Conservation (phyloP, 2,329 filamentous ascomycete species). For the Fusarium luffae region DNA sequence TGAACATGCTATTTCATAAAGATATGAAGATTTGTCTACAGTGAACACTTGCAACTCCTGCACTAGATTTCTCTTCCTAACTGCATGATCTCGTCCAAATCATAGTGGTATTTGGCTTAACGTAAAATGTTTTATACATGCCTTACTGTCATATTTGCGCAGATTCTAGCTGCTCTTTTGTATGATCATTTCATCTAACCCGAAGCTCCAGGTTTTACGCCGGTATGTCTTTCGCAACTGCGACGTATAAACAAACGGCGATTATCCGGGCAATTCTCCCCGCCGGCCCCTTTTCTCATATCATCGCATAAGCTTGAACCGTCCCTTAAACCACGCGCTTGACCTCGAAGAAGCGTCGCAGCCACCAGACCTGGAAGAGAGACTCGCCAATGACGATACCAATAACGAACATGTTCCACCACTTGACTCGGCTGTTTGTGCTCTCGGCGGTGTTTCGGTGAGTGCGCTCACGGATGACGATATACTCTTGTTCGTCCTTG, state of each 20-base stretch:
- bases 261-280: slow-evolving; percentile 8
- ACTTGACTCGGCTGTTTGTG: slow-evolving; percentile 97
- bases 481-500: slow-evolving; percentile 98
- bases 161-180: slow-evolving; percentile 28
- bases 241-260: slow-evolving; percentile 32
- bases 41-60: neutral
- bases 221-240: slow-evolving; percentile 27
- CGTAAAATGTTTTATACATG: slow-evolving; percentile 38
- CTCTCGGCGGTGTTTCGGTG: slow-evolving; percentile 99
- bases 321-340: slow-evolving; percentile 69
- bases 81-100: neutral
- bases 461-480: slow-evolving; percentile 92
- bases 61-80: neutral
- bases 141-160: slow-evolving; percentile 37
- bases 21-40: neutral
- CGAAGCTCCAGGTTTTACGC: slow-evolving; percentile 39
- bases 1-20: slow-evolving; percentile 9
- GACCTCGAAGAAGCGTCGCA: slow-evolving; percentile 97
- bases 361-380: slow-evolving; percentile 99
- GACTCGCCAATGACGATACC: slow-evolving; percentile 89
- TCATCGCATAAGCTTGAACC: neutral
- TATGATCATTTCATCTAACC: slow-evolving; percentile 32
- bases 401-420: slow-evolving; percentile 99
- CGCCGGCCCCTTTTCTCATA: slow-evolving; percentile 4
- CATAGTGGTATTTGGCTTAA: slow-evolving; percentile 9